Evolutionary conservation across 495 filamentous ascomycete species (phyloP), one percentile per base, ranked within the genome.

Genomic region (Aspergillus conjunctus): DNA sequence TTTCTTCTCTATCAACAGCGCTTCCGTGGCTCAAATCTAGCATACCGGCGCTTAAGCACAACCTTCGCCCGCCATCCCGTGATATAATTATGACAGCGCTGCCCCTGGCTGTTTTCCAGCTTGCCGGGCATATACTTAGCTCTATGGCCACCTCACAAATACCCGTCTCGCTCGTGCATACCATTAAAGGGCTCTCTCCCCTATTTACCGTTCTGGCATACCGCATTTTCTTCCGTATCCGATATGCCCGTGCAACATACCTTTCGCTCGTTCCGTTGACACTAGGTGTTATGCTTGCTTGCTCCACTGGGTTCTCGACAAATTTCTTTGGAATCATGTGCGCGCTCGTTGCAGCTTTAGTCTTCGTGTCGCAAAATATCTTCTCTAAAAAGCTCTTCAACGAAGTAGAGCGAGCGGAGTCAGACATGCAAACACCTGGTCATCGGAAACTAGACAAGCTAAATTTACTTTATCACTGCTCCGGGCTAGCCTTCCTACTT

Each of bases 311-410:
- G 59, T 88, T 95, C 59, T 88, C 84, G 20, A 94, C 90, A 18
- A 91, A 98, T 68, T 84, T 96, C 63, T 83, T 93, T 41, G 94
- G 94, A 11, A 89, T 99, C 21, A 62, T 92, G 14, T 93, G 90
- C 67, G 95, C 94, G 30, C 87, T 98, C 34, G 77, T 90, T 17
- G 91, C 89, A 30, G 90, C 95, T 37, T 76, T 98, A 34, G 90
- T 99, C 62, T 99, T 99, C 70, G 94, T 99, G 15, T 96, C 92
- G 0, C 94, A 99, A 70, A 99, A 99, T 69, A 99, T 99, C 57
- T 97, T 97, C 65, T 97, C 93, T 15, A 99, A 99, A 72, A 91
- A 91, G 56, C 84, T 99, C n/a, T 99, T 99, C 82, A 98, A 97
- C 71, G 92, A 97, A 72, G 92, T 89, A 22, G 88, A 91, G 9